Evolutionary conservation across 2,329 filamentous ascomycete species (phyloP).

Genomic region (Fusarium nygamai): DNA sequence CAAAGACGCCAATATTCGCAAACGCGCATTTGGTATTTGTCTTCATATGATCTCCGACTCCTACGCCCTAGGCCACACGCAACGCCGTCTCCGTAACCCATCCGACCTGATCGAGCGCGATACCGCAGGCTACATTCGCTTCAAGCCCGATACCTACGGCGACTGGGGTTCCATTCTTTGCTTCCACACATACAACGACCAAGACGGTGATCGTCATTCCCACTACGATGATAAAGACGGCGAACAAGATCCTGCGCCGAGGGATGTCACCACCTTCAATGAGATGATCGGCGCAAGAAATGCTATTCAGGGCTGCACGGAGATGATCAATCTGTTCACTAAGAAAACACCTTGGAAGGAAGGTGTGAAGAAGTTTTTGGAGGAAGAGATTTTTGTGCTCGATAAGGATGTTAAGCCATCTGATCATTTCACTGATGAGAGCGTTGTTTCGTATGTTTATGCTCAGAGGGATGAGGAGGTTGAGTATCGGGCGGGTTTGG

Average conservation of each 20-base stretch:
- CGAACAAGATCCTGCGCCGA: slow-evolving; percentile 1
- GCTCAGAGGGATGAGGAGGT: background rate
- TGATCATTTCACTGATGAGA: slow-evolving; percentile 23
- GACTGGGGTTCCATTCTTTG: slow-evolving; percentile 19
- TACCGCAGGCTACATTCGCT: slow-evolving; percentile 15
- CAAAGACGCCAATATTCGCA: background rate
- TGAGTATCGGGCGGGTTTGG: background rate
- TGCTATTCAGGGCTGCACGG: slow-evolving; percentile 3
- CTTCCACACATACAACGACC: slow-evolving; percentile 21
- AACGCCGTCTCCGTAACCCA: slow-evolving; percentile 13
- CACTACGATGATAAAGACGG: slow-evolving; percentile 23
- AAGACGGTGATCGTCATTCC: slow-evolving; percentile 12
- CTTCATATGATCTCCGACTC: slow-evolving; percentile 31
- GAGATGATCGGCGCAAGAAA: slow-evolving; percentile 19
- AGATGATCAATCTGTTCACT: slow-evolving; percentile 10
- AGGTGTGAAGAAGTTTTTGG: slow-evolving; percentile 8
- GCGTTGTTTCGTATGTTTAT: slow-evolving; percentile 5
- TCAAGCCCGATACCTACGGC: slow-evolving; percentile 11
- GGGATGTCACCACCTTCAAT: slow-evolving; percentile 15
- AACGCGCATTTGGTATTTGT: slow-evolving; percentile 24
- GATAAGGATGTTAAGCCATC: slow-evolving; percentile 6
- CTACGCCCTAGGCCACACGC: slow-evolving; percentile 23
- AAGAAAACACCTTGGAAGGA: slow-evolving; percentile 19
- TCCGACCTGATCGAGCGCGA: slow-evolving; percentile 10
- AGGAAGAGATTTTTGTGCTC: slow-evolving; percentile 12